Base-by-base conservation (phyloP, 768 basidiomycete species). In the Lentinula sp. region DNA sequence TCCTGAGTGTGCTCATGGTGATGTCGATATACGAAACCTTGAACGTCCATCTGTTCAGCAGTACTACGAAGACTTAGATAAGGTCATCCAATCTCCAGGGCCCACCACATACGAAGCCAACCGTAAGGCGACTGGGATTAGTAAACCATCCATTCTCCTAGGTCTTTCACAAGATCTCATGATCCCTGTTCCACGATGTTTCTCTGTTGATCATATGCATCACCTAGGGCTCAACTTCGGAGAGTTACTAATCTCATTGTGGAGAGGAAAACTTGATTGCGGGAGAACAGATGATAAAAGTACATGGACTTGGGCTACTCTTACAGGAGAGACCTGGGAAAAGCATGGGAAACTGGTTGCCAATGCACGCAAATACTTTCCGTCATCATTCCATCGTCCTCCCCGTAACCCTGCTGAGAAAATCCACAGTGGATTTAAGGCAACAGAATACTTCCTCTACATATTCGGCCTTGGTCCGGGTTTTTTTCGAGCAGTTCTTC, bases 121-220 rank as follows among this genome's bases (percentile, higher is more conserved):
- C 4, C 71, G 75, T 0, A 65, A 69, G 0, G 65, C 67, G 4
- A 78, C 75, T 0, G 78, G 78, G 0, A 66, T 80, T 10, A 66
- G 56, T 0, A 75, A 74, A 41, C 73, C 75, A 0, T 73, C 66
- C 0, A 67, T 82, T 9, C 71, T 81, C 20, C 65, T 66, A 15
- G 76, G 75, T 0, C 65, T 82, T 8, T 18, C 49, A 0, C 51
- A 51, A 0, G 23, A 45, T 0, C 53, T 32, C 3, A 68, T 57
- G 0, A 68, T 79, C 8, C 66, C 67, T 0, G 56, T 78, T 4
- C 79, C 78, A 0, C 33, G 51, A 0, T 70, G 68, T 28, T 81
- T 80, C 64, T 61, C 68, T 0, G 67, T 72, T 1, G 79, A 83
- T 60, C n/a, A 72, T 0, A 83, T 83, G 79, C 77, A 81, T 62